Percentiles rank a stretch among this genome's conserved stretches.
Conservation (phyloP, 2,329 filamentous ascomycete genomes). For the Huntiella moniliformis region DNA sequence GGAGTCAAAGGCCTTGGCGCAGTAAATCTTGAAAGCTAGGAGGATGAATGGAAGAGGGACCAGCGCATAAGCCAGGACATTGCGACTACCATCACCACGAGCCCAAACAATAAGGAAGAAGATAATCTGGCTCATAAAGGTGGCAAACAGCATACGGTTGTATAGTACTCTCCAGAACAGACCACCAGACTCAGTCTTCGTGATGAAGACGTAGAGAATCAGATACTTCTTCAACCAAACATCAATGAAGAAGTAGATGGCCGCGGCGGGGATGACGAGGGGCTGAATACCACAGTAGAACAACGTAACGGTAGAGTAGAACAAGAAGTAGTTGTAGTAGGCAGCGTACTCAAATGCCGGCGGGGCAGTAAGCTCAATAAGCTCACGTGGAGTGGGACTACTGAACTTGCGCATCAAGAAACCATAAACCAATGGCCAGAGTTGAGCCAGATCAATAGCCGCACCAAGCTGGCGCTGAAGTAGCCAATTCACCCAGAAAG, state of each 20-base stretch:
- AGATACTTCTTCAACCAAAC: slow-evolving; percentile 89
- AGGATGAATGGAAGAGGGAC: slow-evolving; percentile 62
- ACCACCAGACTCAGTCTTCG: slow-evolving; percentile 89
- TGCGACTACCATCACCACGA: slow-evolving; percentile 39
- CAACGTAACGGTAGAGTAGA: slow-evolving; percentile 76
- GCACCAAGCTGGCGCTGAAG: slow-evolving; percentile 85
- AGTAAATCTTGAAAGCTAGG: slow-evolving; percentile 73
- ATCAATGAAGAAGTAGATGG: slow-evolving; percentile 77
- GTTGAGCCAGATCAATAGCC: slow-evolving; percentile 79
- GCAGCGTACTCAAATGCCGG: slow-evolving; percentile 85
- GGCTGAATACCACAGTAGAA: slow-evolving; percentile 76
- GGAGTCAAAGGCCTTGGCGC: slow-evolving; percentile 54
- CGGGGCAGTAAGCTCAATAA: slow-evolving; percentile 84
- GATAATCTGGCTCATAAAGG: slow-evolving; percentile 60
- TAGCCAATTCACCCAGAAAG: slow-evolving; percentile 89
- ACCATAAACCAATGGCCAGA: slow-evolving; percentile 66
- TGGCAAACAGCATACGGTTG: slow-evolving; percentile 78
- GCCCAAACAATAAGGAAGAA: slow-evolving; percentile 60
- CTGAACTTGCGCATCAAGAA: slow-evolving; percentile 73
- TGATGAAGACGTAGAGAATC: slow-evolving; percentile 83
- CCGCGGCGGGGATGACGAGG: slow-evolving; percentile 66
- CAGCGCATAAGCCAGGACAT: slow-evolving; percentile 41
- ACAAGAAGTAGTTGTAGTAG: slow-evolving; percentile 97
- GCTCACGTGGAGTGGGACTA: slow-evolving; percentile 70
- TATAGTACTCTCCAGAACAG: slow-evolving; percentile 81